A percentile compares a stretch with the other conserved stretches of the same genome.
Evolutionary conservation across 495 filamentous ascomycete genomes (phyloP).

Genomic region (Lindgomyces ingoldianus): DNA sequence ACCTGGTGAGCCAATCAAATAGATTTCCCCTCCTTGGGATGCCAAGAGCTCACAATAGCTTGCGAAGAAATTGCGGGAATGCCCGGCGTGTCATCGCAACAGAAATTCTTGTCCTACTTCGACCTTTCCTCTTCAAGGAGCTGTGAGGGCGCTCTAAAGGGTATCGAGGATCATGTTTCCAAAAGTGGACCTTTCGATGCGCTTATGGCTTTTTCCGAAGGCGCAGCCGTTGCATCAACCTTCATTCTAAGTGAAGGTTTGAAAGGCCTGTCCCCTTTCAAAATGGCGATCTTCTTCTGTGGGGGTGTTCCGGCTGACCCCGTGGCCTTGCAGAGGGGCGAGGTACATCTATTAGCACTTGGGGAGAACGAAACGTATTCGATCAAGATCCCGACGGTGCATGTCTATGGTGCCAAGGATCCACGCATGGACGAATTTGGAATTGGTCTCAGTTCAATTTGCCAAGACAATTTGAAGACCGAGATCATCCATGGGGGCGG

Average conservation of each 20-base stretch:
- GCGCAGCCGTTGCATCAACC: neutral
- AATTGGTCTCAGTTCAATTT: neutral
- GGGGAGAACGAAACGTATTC: neutral
- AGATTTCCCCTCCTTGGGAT: no score
- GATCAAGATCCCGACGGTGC: neutral
- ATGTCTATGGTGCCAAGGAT: neutral
- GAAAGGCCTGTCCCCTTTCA: neutral
- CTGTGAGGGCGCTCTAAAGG: neutral
- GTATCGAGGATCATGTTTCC: neutral
- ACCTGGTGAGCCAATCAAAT: no score
- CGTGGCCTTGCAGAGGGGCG: neutral
- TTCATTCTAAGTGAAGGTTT: neutral
- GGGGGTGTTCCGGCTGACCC: neutral
- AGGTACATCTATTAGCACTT: neutral
- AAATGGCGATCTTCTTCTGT: neutral
- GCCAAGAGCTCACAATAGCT: no score
- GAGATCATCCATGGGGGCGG: neutral
- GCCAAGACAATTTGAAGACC: neutral
- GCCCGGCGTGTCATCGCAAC: no score
- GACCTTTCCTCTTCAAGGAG: neutral
- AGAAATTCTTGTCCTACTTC: neutral
- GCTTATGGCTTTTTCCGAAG: neutral
- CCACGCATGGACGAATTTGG: neutral
- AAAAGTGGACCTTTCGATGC: neutral
- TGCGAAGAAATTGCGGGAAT: no score